Evolutionary conservation across 2,329 filamentous ascomycete genomes (phyloP).

Genomic region (Leptodontidium sp.): DNA sequence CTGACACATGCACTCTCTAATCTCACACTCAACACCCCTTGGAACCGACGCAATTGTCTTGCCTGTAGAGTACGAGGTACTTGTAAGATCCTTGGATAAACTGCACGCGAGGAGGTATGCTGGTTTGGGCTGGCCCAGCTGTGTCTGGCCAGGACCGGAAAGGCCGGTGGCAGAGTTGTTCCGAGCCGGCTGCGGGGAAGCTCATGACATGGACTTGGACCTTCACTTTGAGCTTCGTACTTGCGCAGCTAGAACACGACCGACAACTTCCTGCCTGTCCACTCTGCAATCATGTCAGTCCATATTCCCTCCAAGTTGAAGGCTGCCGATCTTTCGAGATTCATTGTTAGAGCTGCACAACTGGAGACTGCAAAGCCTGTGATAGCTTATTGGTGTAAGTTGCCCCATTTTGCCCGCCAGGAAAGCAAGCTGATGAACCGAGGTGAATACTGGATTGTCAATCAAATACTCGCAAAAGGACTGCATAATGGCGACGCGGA

Average conservation of each 20-base stretch:
- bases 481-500: conserved; percentile 83
- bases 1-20: neutral
- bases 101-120: neutral
- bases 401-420: neutral
- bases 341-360: conserved; percentile 83
- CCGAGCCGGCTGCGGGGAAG: neutral
- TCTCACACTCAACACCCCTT: conserved; percentile 2
- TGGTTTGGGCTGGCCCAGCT: neutral
- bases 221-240: neutral
- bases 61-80: neutral
- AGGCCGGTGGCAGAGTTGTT: neutral
- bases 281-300: conserved; percentile 67
- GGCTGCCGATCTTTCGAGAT: conserved; percentile 82
- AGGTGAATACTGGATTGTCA: conserved; percentile 93
- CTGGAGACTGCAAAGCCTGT: conserved; percentile 86
- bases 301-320: conserved; percentile 77
- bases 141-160: neutral
- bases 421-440: conserved; percentile 38
- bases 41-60: neutral
- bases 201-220: neutral
- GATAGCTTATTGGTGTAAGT: conserved; percentile 93
- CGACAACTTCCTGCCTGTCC: neutral
- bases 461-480: conserved; percentile 84
- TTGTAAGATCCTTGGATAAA: conserved; percentile 12
- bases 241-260: conserved; percentile 5